Evolutionary conservation across 495 filamentous ascomycete species (phyloP).

Genomic region (Articulospora tetracladia): DNA sequence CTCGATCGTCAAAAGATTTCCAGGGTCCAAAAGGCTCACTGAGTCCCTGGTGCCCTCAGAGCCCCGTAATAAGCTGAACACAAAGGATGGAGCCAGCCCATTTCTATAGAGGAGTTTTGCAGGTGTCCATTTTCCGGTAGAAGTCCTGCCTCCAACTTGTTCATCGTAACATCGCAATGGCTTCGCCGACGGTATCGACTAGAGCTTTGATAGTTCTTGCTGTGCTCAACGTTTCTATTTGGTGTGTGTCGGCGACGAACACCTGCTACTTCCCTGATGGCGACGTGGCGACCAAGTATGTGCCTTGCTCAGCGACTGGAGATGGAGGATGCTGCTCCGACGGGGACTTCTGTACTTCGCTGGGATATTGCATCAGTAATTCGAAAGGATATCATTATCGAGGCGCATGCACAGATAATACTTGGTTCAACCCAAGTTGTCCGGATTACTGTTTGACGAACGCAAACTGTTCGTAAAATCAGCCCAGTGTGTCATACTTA

Average conservation of each 20-base stretch:
- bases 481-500: not conserved
- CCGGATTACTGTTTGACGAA: slow-evolving; percentile 11
- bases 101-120: no score
- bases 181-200: no score
- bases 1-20: no score
- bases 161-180: no score
- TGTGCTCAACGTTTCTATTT: not conserved
- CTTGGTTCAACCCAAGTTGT: slow-evolving; percentile 7
- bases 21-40: no score
- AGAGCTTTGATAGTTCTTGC: not conserved
- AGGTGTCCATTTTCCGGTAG: no score
- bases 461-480: slow-evolving; percentile 1
- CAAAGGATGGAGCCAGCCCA: no score
- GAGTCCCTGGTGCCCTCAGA: no score
- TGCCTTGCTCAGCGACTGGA: slow-evolving; percentile 12
- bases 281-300: not conserved
- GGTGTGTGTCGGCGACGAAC: not conserved
- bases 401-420: slow-evolving; percentile 9
- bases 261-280: slow-evolving; percentile 8
- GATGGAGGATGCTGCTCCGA: slow-evolving; percentile 8
- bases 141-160: no score
- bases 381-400: slow-evolving; percentile 13
- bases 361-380: slow-evolving; percentile 11
- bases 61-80: no score
- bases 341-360: slow-evolving; percentile 9